A percentile compares a stretch with the other conserved stretches of the same genome.
Evolutionary conservation across 768 basidiomycete genomes (phyloP).

Genomic region (Mycena rosella): DNA sequence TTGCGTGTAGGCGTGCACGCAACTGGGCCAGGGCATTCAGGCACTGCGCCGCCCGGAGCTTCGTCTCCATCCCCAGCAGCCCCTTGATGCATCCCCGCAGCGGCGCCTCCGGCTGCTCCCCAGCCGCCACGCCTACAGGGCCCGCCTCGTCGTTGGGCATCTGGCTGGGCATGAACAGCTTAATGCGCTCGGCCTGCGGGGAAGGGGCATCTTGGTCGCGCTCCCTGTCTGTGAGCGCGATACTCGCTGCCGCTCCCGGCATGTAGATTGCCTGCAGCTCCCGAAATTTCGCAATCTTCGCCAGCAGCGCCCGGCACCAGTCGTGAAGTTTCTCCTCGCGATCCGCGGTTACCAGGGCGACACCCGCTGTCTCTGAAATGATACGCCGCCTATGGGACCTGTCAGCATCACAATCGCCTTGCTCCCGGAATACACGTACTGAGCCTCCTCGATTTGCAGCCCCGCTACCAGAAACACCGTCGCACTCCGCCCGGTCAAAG

Average conservation of each 20-base stretch:
- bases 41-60: not conserved
- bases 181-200: not conserved
- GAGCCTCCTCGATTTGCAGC: slow-evolving; percentile 28
- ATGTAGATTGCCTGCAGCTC: not conserved
- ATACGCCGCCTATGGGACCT: slow-evolving; percentile 14
- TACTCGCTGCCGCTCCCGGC: not conserved
- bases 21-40: not conserved
- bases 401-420: too few species aligned
- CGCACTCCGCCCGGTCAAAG: not conserved
- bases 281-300: not conserved
- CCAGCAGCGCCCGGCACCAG: not conserved
- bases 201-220: not conserved
- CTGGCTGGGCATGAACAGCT: slow-evolving; percentile 9
- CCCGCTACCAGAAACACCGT: slow-evolving; percentile 23
- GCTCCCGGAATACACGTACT: slow-evolving; percentile 13
- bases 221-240: not conserved
- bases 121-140: too few species aligned
- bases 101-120: too few species aligned
- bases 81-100: not conserved
- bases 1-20: not conserved
- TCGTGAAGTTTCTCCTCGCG: slow-evolving; percentile 8
- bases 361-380: not conserved
- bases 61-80: not conserved
- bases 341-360: not conserved
- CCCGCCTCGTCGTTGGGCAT: not conserved